Evolutionary conservation across 23 red algal genomes (phyloP).

Genomic region (Pyropia yezoensis): DNA sequence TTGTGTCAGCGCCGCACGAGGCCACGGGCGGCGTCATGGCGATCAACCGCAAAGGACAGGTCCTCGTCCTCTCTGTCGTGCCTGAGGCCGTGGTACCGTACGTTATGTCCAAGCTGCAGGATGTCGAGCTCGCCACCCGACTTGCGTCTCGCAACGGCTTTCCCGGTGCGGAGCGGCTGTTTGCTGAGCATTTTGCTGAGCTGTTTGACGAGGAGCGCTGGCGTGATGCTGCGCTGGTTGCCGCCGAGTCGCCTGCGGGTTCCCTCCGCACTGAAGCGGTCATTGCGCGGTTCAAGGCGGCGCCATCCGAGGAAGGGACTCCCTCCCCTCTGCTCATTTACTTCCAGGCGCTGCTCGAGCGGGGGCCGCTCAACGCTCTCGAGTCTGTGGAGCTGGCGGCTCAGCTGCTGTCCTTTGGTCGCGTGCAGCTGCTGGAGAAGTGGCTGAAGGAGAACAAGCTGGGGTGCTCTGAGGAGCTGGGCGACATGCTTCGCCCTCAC

Average conservation of each 20-base stretch:
- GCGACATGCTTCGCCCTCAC: conserved; percentile 72
- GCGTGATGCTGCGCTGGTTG: conserved; percentile 85
- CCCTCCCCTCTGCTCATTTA: conserved; percentile 78
- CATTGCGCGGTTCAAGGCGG: conserved; percentile 86
- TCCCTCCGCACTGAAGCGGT: conserved; percentile 74
- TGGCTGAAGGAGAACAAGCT: conserved; percentile 97
- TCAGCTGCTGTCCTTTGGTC: conserved; percentile 59
- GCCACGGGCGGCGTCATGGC: conserved; percentile 74
- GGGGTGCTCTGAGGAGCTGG: conserved; percentile 81
- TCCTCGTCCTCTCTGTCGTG: conserved; percentile 61
- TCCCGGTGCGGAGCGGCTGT: conserved; percentile 88
- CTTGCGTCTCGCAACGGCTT: conserved; percentile 89
- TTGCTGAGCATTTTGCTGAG: conserved; percentile 79
- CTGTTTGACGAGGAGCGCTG: conserved; percentile 85
- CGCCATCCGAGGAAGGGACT: conserved; percentile 58
- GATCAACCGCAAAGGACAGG: conserved; percentile 79
- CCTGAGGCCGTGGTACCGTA: conserved; percentile 70
- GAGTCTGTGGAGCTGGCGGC: conserved; percentile 84
- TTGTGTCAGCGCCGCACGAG: conserved; percentile 49
- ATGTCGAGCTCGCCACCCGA: conserved; percentile 83
- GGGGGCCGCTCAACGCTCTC: conserved; percentile 76
- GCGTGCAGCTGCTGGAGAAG: conserved; percentile 68
- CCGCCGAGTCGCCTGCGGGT: conserved; percentile 90
- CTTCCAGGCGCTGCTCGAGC: conserved; percentile 90
- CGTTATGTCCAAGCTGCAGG: conserved; percentile 69